phyloP scores from a whole-genome alignment of 2,329 filamentous ascomycete genomes.

The Botrytis deweyae region DNA sequence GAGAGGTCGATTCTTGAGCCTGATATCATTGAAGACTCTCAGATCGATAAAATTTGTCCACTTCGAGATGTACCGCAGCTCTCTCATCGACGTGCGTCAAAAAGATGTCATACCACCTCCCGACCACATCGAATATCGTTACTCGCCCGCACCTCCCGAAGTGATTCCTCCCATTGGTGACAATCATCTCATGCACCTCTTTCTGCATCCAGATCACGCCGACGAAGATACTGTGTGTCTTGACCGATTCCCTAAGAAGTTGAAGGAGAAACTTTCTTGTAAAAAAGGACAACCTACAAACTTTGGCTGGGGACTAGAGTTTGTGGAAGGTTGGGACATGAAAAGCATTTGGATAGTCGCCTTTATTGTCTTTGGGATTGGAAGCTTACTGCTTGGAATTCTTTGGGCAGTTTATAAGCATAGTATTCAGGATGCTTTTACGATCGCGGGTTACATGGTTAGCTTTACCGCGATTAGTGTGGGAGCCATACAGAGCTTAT shows the following conservation, averaged over 20 bases:
- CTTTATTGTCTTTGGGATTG: slow-evolving; percentile 26
- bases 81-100: slow-evolving; percentile 29
- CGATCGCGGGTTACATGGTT: slow-evolving; percentile 30
- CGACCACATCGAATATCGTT: slow-evolving; percentile 25
- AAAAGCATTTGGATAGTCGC: slow-evolving; percentile 27
- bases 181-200: slow-evolving; percentile 29
- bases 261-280: slow-evolving; percentile 28
- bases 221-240: slow-evolving; percentile 24
- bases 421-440: slow-evolving; percentile 31
- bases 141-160: slow-evolving; percentile 27
- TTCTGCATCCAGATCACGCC: slow-evolving; percentile 26
- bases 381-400: slow-evolving; percentile 27
- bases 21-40: slow-evolving; percentile 25
- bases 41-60: slow-evolving; percentile 31
- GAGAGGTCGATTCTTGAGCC: slow-evolving; percentile 17
- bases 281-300: slow-evolving; percentile 22
- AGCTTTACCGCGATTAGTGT: slow-evolving; percentile 27
- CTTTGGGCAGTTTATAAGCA: slow-evolving; percentile 26
- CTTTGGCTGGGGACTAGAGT: slow-evolving; percentile 32
- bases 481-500: slow-evolving; percentile 38
- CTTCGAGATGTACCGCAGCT: slow-evolving; percentile 28
- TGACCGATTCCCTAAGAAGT: slow-evolving; percentile 31
- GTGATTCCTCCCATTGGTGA: slow-evolving; percentile 29
- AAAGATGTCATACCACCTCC: slow-evolving; percentile 29
- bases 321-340: slow-evolving; percentile 29